A percentile compares a stretch with the other conserved stretches of the same genome.
Conservation (phyloP, 306 rosid genomes). For the Acacia acuminata region DNA sequence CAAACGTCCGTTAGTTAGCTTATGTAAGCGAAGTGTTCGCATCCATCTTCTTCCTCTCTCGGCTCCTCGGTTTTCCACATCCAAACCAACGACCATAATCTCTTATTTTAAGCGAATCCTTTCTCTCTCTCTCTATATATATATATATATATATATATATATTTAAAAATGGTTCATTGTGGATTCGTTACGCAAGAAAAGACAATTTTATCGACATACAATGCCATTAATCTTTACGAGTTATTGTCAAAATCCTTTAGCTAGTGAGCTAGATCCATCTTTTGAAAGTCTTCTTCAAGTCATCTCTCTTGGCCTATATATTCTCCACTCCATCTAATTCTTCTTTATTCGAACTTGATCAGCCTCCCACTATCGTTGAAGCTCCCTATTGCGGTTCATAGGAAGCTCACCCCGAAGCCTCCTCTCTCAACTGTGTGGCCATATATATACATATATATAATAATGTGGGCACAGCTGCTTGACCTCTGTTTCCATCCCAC, state of each 20-base stretch:
- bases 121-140: no score
- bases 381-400: constrained; percentile 57
- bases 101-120: no score
- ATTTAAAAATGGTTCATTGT: neutral
- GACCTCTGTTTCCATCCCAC: neutral
- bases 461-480: neutral
- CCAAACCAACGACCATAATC: no score
- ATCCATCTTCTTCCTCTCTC: no score
- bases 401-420: constrained; percentile 66
- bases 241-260: neutral
- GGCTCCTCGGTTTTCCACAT: no score
- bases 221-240: neutral
- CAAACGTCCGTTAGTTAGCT: no score
- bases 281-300: constrained; percentile 55
- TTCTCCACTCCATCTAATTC: neutral
- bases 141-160: no score
- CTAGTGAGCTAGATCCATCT: neutral
- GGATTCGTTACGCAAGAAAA: neutral
- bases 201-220: neutral
- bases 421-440: constrained; percentile 25
- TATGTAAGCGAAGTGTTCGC: no score
- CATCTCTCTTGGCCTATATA: constrained; percentile 27
- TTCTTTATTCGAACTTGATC: neutral
- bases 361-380: constrained; percentile 46
- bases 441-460: constrained; percentile 9